These are phyloP conservation scores for Buxus sempervirens DNA, from an alignment of 164 flowering plant genomes.

Conservation along the genomic window DNA sequence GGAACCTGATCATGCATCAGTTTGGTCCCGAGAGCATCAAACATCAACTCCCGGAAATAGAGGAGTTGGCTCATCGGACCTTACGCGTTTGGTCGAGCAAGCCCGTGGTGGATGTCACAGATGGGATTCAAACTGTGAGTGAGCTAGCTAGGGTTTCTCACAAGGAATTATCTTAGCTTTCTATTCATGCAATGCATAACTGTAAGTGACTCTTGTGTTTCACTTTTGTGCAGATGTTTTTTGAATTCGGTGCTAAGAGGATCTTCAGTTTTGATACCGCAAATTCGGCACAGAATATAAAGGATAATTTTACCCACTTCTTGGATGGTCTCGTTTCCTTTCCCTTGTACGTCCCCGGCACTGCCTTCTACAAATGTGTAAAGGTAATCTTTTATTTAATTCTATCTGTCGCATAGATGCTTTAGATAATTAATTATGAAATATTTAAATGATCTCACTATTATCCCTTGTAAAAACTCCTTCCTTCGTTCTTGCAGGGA, in stretches of 20 bases:
- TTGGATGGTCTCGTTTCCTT: constrained; percentile 19
- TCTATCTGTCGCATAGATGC: no score
- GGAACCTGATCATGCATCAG: background rate
- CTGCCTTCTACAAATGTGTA: constrained; percentile 18
- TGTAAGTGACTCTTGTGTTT: no score
- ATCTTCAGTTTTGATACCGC: constrained; percentile 14
- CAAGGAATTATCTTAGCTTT: no score
- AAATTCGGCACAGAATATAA: background rate
- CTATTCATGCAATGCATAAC: no score
- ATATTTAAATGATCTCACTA: no score
- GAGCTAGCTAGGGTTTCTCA: no score
- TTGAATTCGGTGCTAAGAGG: constrained; percentile 11
- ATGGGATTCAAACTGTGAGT: background rate
- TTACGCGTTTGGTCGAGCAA: background rate
- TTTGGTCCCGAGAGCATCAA: background rate
- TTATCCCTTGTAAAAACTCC: no score
- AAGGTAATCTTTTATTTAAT: constrained; percentile 23
- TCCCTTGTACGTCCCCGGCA: constrained; percentile 33
- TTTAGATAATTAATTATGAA: no score
- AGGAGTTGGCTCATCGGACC: background rate
- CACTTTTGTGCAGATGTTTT: constrained; percentile 19
- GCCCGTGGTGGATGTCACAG: background rate
- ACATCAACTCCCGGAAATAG: background rate
- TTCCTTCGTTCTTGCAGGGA: no score
- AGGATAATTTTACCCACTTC: constrained; percentile 3